phyloP scores from a whole-genome alignment of 2,329 filamentous ascomycete species.

The Juglanconis juglandina region DNA sequence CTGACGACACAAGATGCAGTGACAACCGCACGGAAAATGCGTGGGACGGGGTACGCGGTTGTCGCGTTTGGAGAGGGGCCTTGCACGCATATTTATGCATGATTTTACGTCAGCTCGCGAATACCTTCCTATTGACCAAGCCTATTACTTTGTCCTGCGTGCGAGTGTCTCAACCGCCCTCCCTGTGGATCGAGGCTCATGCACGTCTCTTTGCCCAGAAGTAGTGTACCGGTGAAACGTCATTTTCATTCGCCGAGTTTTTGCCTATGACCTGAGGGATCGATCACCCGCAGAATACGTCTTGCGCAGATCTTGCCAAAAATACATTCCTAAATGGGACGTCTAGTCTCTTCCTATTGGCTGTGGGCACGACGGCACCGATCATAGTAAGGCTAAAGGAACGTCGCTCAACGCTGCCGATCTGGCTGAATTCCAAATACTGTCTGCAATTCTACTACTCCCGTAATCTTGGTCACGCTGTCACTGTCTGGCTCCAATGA shows the following conservation, averaged over 20 bases:
- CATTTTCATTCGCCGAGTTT: too few relatives aligned
- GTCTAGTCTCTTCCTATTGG: neutral
- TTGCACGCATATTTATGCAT: neutral
- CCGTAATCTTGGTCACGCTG: neutral
- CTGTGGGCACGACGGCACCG: neutral
- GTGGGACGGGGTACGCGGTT: neutral
- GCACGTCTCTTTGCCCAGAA: neutral
- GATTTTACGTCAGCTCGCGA: constrained; percentile 3
- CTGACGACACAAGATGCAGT: neutral
- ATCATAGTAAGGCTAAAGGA: too few relatives aligned
- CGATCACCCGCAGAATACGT: too few relatives aligned
- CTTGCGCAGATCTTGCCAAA: too few relatives aligned
- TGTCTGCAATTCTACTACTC: neutral
- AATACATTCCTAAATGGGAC: constrained; percentile 9
- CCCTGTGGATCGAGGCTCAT: neutral
- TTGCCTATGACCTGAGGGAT: too few relatives aligned
- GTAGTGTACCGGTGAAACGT: neutral
- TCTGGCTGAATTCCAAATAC: constrained; percentile 15
- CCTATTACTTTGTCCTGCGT: neutral
- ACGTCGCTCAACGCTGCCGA: neutral
- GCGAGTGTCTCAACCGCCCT: constrained; percentile 4
- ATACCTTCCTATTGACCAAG: constrained; percentile 6
- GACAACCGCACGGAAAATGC: neutral
- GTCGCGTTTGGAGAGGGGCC: neutral
- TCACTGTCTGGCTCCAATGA: neutral